These are phyloP conservation scores for Coix lacrymajobi DNA, from an alignment of 176 grass and related monocot genomes.

Conservation along the genomic window DNA sequence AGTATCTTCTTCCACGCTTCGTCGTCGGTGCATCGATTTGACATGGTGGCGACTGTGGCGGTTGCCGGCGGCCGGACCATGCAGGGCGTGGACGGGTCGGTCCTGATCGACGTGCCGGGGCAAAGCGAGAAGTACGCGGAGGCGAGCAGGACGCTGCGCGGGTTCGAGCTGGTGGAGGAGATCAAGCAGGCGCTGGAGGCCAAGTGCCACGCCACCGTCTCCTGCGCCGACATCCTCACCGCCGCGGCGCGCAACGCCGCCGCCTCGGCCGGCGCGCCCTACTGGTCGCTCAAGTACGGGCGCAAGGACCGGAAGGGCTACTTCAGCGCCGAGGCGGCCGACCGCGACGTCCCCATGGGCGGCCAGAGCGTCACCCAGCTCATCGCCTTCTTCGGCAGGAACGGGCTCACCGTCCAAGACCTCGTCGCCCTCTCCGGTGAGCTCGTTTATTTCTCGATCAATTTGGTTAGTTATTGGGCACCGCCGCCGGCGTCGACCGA, in stretches of 20 bases:
- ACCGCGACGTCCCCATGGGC: slow-evolving; percentile 50
- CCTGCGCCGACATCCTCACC: slow-evolving; percentile 83
- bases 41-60: not conserved
- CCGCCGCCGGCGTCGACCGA: too few relatives aligned
- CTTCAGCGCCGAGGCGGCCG: slow-evolving; percentile 39
- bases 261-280: not conserved
- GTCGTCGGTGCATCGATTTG: not conserved
- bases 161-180: slow-evolving; percentile 59
- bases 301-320: slow-evolving; percentile 42
- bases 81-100: slow-evolving; percentile 76
- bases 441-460: too few relatives aligned
- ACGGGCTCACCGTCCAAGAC: slow-evolving; percentile 55
- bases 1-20: too few relatives aligned
- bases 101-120: slow-evolving; percentile 47
- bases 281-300: slow-evolving; percentile 59
- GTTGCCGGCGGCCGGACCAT: not conserved
- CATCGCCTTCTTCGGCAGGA: slow-evolving; percentile 58
- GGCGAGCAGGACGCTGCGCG: slow-evolving; percentile 59
- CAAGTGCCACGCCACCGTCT: slow-evolving; percentile 54
- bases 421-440: slow-evolving; percentile 73
- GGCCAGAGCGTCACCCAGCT: slow-evolving; percentile 62
- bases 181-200: slow-evolving; percentile 73
- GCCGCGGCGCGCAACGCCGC: slow-evolving; percentile 59
- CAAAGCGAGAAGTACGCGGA: slow-evolving; percentile 59
- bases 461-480: too few relatives aligned